Evolutionary conservation across 768 basidiomycete genomes (phyloP).

Genomic region (Neoboletus magnificus): DNA sequence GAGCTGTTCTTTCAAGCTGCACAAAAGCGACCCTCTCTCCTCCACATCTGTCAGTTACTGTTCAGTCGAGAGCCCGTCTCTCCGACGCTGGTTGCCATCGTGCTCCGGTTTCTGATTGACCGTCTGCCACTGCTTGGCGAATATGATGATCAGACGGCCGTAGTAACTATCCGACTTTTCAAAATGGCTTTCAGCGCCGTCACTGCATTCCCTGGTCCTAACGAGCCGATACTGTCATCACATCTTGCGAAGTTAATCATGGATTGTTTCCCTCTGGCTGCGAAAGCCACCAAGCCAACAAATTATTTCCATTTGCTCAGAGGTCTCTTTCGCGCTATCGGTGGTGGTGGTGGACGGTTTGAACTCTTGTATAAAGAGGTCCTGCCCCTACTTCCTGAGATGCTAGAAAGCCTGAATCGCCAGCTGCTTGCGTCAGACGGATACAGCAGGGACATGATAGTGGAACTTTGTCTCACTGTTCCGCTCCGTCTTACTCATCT

Average conservation of each 20-base stretch:
- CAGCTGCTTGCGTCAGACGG: conserved; percentile 85
- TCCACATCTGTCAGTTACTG: conserved; percentile 81
- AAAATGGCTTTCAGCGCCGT: conserved; percentile 95
- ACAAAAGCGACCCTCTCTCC: conserved; percentile 70
- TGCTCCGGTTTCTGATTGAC: conserved; percentile 82
- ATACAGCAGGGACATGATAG: conserved; percentile 85
- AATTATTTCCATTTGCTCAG: conserved; percentile 92
- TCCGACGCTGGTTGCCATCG: conserved; percentile 81
- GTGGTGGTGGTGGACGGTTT: conserved; percentile 88
- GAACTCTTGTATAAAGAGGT: conserved; percentile 96
- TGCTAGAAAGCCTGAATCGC: conserved; percentile 91
- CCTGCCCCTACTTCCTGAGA: conserved; percentile 90
- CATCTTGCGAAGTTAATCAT: conserved; percentile 92
- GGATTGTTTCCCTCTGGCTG: conserved; percentile 93
- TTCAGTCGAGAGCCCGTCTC: conserved; percentile 76
- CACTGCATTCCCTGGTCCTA: conserved; percentile 61
- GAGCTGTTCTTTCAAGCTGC: conserved; percentile 84
- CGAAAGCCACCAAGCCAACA: conserved; percentile 84
- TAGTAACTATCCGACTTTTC: conserved; percentile 85
- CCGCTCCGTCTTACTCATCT: conserved; percentile 94
- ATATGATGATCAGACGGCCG: conserved; percentile 75
- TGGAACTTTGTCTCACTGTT: conserved; percentile 95
- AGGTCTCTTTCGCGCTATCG: conserved; percentile 89
- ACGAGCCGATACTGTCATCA: conserved; percentile 91
- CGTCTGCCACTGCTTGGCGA: conserved; percentile 82